phyloP scores from a whole-genome alignment of 495 filamentous ascomycete genomes.

The Penicillium bialowiezense region DNA sequence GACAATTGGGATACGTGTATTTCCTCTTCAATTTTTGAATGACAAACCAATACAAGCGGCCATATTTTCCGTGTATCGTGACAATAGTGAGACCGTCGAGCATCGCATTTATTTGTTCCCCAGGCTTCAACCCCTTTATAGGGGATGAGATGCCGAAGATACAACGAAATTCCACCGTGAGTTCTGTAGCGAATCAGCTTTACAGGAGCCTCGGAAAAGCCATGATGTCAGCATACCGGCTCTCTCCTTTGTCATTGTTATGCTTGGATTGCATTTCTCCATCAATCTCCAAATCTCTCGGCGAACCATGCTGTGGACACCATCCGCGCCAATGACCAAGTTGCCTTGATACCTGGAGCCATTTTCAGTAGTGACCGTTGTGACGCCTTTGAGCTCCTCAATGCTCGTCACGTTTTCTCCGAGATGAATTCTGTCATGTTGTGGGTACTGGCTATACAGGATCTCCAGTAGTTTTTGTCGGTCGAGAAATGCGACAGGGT shows the following conservation, averaged over 20 bases:
- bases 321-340: conserved; percentile 48
- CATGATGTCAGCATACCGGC: conserved; percentile 13
- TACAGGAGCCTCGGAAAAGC: too few species aligned
- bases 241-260: conserved; percentile 14
- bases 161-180: conserved; percentile 19
- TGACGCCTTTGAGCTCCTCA: not conserved
- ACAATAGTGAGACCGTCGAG: conserved; percentile 14
- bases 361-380: conserved; percentile 7
- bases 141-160: conserved; percentile 23
- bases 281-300: conserved; percentile 31
- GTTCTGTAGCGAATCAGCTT: conserved; percentile 12
- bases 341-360: conserved; percentile 27
- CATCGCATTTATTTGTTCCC: conserved; percentile 16
- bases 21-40: conserved; percentile 38
- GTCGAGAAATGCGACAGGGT: conserved; percentile 26
- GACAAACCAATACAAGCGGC: conserved; percentile 26
- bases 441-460: conserved; percentile 15
- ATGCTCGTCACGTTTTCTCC: conserved; percentile 15
- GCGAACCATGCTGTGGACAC: conserved; percentile 43
- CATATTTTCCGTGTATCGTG: conserved; percentile 16
- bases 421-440: conserved; percentile 8
- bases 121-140: conserved; percentile 7
- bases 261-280: conserved; percentile 23
- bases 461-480: conserved; percentile 27
- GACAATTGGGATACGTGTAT: conserved; percentile 31